Base-by-base conservation (phyloP, 352 stramenopile genomes). In the Phytophthora tentaculata region DNA sequence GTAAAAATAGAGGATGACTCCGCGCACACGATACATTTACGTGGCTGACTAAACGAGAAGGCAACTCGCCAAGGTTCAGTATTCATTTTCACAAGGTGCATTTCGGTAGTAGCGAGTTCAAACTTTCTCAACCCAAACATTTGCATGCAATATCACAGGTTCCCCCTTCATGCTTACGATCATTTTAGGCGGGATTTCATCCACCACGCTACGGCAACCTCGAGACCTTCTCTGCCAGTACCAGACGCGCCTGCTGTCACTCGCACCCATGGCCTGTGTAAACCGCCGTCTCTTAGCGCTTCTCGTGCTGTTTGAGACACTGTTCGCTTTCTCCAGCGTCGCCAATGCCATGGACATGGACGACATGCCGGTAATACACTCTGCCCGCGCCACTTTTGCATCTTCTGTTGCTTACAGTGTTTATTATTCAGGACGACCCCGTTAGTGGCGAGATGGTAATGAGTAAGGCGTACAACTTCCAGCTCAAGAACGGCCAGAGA, bases 391-490 rank as follows among this genome's bases (percentile, higher is more conserved):
- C 14, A 19, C 16, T 26, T 43, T 57, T 61, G 22, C 13, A 45
- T 12, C n/a, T 48, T 22, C 26, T 22, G 10, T 4, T 28, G 6
- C 50, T 59, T 29, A 32, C 19, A 2, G 20, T 37, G 6, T 22
- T 47, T 14, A 19, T 22, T 50, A 37, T 59, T 43, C 48, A 91
- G 83, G 72, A 79, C 13, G 83, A 91, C 56, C 83, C 83, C 0
- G 81, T 91, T 26, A 87, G 62, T 16, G 83, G 81, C 47, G 57
- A 88, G 51, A 91, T 91, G 83, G 79, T 91, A 32, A 91, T 91
- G 83, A 86, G 76, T 51, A 43, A 63, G 7, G 53, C 57, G 17
- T 86, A 76, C 71, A 77, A 88, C 37, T 87, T 88, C n/a, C 29
- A 83, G 26, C 73, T 92, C 24, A 78, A 87, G 61, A 89, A 91